These are phyloP conservation scores for Lycium barbarum DNA, from an alignment of 257 asterid genomes.

Conservation along the genomic window DNA sequence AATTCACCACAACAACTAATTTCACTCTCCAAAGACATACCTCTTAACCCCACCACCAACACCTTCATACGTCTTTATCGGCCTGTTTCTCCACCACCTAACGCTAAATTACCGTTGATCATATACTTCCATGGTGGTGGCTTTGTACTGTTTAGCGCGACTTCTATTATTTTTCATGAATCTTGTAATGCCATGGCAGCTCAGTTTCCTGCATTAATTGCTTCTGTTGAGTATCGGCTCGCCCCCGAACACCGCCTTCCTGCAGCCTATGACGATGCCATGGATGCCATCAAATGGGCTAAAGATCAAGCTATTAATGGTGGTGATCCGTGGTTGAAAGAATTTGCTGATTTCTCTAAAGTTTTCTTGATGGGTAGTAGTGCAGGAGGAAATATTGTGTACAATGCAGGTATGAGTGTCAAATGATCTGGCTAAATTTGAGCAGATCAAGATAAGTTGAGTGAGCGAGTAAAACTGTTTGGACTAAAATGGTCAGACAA, in stretches of 20 bases:
- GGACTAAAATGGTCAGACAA: no score
- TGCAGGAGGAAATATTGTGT: conserved; percentile 66
- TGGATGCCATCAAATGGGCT: conserved; percentile 64
- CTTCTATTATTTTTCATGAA: conserved; percentile 39
- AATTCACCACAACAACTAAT: conserved; percentile 19
- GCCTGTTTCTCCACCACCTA: conserved; percentile 36
- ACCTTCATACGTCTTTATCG: conserved; percentile 68
- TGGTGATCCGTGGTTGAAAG: conserved; percentile 57
- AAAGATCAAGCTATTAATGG: conserved; percentile 40
- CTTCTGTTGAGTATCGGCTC: conserved; percentile 66
- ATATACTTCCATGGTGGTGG: conserved; percentile 77
- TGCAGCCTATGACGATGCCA: conserved; percentile 78
- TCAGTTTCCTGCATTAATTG: conserved; percentile 58
- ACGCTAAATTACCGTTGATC: conserved; percentile 56
- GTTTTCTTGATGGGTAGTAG: conserved; percentile 73
- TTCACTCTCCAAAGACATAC: conserved; percentile 59
- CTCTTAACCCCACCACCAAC: conserved; percentile 54
- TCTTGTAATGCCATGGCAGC: conserved; percentile 49
- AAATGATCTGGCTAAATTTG: background rate
- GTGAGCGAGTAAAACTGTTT: no score
- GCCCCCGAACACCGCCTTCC: conserved; percentile 84
- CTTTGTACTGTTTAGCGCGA: conserved; percentile 50
- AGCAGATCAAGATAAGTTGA: background rate
- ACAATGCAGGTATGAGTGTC: conserved; percentile 40
- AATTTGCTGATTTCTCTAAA: conserved; percentile 57